phyloP scores from a whole-genome alignment of 345 rosid species.

The Hibiscus trionum region DNA sequence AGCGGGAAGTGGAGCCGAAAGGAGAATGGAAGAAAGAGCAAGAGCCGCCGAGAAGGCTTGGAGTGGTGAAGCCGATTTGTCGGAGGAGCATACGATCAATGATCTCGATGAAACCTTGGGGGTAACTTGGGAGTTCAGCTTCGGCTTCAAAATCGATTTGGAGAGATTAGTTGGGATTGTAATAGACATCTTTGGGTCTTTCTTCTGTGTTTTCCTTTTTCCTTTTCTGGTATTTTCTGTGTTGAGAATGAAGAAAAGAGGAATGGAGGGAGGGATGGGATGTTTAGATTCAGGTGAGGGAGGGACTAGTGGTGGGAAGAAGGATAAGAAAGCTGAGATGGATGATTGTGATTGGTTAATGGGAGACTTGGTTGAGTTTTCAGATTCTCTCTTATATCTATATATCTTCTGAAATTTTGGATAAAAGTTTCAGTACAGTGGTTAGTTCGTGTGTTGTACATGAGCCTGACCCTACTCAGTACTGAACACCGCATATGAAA shows the following conservation, averaged over 20 bases:
- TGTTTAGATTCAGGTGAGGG: constrained; percentile 30
- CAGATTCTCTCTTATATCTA: constrained; percentile 8
- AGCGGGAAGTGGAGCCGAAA: constrained; percentile 86
- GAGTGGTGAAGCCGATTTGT: constrained; percentile 35
- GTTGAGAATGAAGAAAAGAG: background rate
- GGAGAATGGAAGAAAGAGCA: constrained; percentile 83
- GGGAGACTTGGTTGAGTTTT: constrained; percentile 5
- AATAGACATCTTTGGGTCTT: constrained; percentile 53
- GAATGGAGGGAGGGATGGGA: constrained; percentile 10
- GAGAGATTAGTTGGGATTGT: constrained; percentile 78
- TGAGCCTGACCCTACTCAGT: no score
- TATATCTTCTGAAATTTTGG: background rate
- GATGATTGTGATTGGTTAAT: constrained; percentile 32
- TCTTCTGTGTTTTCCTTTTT: background rate
- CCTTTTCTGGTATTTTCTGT: background rate
- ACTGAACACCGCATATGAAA: no score
- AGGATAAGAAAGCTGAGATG: constrained; percentile 57
- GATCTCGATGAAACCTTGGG: constrained; percentile 27
- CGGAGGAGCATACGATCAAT: constrained; percentile 44
- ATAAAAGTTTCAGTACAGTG: background rate
- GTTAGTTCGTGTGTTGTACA: no score
- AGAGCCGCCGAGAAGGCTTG: constrained; percentile 85
- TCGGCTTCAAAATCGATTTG: constrained; percentile 50
- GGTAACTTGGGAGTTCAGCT: constrained; percentile 29
- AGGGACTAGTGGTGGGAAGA: constrained; percentile 30